These are phyloP conservation scores for Magnolia kwangsiensis DNA, from an alignment of 164 flowering plant genomes.

Conservation along the genomic window DNA sequence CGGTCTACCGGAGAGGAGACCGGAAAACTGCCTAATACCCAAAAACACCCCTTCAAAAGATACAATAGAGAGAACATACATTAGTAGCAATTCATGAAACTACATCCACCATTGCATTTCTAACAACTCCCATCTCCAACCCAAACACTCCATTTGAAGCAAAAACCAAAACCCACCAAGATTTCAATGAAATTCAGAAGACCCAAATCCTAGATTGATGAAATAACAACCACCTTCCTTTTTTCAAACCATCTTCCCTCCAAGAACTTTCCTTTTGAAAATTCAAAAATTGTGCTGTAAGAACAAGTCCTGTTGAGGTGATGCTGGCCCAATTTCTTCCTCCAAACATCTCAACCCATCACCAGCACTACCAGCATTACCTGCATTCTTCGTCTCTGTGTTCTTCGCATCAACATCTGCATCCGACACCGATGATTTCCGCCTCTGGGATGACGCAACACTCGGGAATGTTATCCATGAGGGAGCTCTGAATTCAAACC, in stretches of 20 bases:
- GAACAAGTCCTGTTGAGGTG: conserved; percentile 79
- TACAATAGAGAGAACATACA: conserved; percentile 5
- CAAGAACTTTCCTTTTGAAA: background rate
- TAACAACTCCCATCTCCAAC: conserved; percentile 7
- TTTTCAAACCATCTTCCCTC: background rate
- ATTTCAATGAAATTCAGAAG: conserved; percentile 4
- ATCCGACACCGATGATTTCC: conserved; percentile 85
- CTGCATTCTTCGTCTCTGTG: conserved; percentile 35
- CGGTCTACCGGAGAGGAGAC: background rate
- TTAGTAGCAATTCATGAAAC: conserved; percentile 8
- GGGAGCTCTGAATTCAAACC: conserved; percentile 83
- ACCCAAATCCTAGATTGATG: conserved; percentile 3
- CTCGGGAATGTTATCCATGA: conserved; percentile 99
- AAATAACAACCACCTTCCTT: background rate
- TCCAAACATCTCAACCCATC: conserved; percentile 74
- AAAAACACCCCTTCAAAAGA: background rate
- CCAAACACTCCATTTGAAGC: background rate
- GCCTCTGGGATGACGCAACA: conserved; percentile 86
- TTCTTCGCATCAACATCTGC: conserved; percentile 48
- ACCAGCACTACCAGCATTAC: conserved; percentile 23
- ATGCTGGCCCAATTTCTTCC: conserved; percentile 95
- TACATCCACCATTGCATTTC: conserved; percentile 10
- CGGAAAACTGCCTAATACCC: background rate
- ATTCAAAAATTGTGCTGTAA: conserved; percentile 80
- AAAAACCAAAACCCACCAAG: background rate